A percentile compares a stretch with the other conserved stretches of the same genome.
Conservation (phyloP, 805 yeast species). For the Saccharomycopsis guyanensis region DNA sequence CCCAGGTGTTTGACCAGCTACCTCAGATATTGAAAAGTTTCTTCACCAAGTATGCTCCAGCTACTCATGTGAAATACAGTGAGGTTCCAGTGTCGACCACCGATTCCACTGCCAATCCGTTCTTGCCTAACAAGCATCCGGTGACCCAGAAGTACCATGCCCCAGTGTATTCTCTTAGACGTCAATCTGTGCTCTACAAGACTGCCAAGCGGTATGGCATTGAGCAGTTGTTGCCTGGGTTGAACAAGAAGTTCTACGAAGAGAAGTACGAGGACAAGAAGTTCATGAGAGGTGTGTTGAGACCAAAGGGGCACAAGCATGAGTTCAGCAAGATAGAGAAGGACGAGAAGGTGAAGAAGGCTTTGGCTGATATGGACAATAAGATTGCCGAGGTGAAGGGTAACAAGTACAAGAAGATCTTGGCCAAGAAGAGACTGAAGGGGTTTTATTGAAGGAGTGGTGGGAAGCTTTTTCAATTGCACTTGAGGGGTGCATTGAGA, state of each 20-base stretch:
- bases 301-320: constrained; percentile 76
- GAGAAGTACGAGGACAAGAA: constrained; percentile 67
- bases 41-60: constrained; percentile 70
- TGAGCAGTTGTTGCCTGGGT: constrained; percentile 63
- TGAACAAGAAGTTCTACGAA: constrained; percentile 65
- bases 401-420: constrained; percentile 36
- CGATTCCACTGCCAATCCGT: constrained; percentile 77
- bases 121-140: constrained; percentile 77
- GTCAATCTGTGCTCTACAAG: constrained; percentile 78
- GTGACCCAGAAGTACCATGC: constrained; percentile 70
- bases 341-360: constrained; percentile 53
- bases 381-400: constrained; percentile 61
- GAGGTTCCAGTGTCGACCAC: constrained; percentile 53
- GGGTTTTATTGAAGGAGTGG: background rate
- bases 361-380: constrained; percentile 59
- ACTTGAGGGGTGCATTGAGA: too few relatives aligned
- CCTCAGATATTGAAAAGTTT: constrained; percentile 67
- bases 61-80: constrained; percentile 66
- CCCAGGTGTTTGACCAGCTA: constrained; percentile 43
- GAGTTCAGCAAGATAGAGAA: constrained; percentile 60
- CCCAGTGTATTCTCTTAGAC: constrained; percentile 71
- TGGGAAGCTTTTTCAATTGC: too few relatives aligned
- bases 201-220: constrained; percentile 78
- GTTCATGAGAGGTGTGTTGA: constrained; percentile 67
- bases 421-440: constrained; percentile 33